Base-by-base conservation (phyloP, 1,284 basidiomycete genomes). In the Sanghuangporus baumii region DNA sequence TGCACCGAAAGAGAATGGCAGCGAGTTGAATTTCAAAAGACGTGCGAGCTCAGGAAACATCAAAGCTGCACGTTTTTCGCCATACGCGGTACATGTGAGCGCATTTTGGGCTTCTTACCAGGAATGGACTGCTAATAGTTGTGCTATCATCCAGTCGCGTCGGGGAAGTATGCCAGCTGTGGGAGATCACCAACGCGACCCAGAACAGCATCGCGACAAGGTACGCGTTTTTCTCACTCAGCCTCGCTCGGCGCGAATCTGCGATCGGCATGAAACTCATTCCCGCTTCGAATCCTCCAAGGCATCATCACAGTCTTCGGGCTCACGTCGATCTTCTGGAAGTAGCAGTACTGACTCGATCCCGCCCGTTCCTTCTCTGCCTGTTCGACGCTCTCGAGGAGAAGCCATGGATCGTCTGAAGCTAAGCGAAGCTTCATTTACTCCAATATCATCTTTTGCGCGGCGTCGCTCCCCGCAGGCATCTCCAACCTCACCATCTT, bases 391-490 rank as follows among this genome's bases (percentile, higher is more conserved):
- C 3, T 23, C 60, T 9, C 59, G 60, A n/a, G 59, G 60, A 12
- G 59, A 26, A 0, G 57, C 59, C 31, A 55, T 58, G 20, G 56
- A 65, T 46, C 47, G 50, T 2, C 55, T 61, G 12, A 65, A 58
- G 23, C 48, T 61, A 20, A 18, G 48, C 23, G 59, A 72, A 36
- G 72, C 79, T 48, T 78, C 77, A 5, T 78, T 74, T 64, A 89
- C 86, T 7, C 89, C 89, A 60, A 91, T 91, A 64, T 91, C 89
- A 18, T 81, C 82, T 40, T 91, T 88, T 66, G 84, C 88, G 48
- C 86, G 89, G 65, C 84, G 89, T 63, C 88, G 85, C 74, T 89
- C 87, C 2, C 89, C 89, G 31, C 83, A 84, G 65, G 78, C 82
- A 41, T 89, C 89, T 14, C 88, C 88, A 0, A 86, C 83, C 16